Conservation (phyloP, 331 rosid species). For the Erythrophleum ivorense region DNA sequence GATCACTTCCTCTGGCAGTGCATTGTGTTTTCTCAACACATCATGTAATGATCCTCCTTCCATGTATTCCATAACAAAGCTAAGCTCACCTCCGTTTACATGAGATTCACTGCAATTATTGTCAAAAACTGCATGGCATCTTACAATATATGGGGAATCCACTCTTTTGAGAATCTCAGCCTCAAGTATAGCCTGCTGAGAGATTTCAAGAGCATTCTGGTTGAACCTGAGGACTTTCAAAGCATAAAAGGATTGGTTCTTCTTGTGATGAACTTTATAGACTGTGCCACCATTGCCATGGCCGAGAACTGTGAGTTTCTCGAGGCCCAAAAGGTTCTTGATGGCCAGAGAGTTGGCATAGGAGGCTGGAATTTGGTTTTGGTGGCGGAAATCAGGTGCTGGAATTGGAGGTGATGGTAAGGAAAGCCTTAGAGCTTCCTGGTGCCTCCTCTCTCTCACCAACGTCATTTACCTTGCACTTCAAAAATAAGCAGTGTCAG, state of each 20-base stretch:
- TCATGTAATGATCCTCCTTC: slow-evolving; percentile 66
- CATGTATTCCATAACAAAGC: slow-evolving; percentile 73
- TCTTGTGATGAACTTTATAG: slow-evolving; percentile 62
- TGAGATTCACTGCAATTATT: slow-evolving; percentile 24
- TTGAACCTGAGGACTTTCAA: slow-evolving; percentile 57
- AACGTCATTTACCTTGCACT: slow-evolving; percentile 58
- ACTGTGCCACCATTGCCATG: slow-evolving; percentile 67
- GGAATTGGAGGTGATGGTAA: slow-evolving; percentile 46
- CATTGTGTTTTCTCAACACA: slow-evolving; percentile 40
- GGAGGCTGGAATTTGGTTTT: slow-evolving; percentile 38
- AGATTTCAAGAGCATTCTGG: slow-evolving; percentile 32
- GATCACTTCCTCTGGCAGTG: slow-evolving; percentile 53
- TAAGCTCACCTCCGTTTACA: slow-evolving; percentile 22
- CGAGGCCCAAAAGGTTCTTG: slow-evolving; percentile 53
- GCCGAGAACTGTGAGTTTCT: slow-evolving; percentile 60
- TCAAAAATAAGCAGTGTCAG: background rate
- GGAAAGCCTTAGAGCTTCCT: slow-evolving; percentile 61
- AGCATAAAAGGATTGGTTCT: slow-evolving; percentile 54
- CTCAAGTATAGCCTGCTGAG: slow-evolving; percentile 50
- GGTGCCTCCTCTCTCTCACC: slow-evolving; percentile 61
- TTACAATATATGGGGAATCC: slow-evolving; percentile 55
- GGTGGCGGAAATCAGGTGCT: background rate
- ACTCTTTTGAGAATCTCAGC: slow-evolving; percentile 64
- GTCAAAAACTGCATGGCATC: slow-evolving; percentile 57
- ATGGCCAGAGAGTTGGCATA: slow-evolving; percentile 38